phyloP scores from a whole-genome alignment of 352 stramenopile genomes.

The Phytophthora idaei region DNA sequence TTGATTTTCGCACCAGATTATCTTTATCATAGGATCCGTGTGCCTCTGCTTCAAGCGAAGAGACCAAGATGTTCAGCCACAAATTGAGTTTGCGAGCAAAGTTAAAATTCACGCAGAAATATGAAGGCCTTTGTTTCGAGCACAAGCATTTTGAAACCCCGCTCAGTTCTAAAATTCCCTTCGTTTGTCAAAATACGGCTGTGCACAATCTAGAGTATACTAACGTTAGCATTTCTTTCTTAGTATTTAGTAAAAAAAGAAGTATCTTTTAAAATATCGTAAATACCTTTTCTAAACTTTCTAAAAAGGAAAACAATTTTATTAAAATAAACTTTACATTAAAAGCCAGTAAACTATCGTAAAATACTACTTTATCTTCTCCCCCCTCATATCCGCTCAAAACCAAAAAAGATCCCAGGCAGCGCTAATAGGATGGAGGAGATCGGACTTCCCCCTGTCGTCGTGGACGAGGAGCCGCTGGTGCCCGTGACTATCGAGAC shows the following conservation, averaged over 20 bases:
- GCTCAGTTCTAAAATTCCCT: too few relatives aligned
- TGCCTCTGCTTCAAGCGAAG: conserved; percentile 78
- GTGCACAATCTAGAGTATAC: too few relatives aligned
- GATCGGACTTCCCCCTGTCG: conserved; percentile 49
- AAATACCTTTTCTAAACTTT: too few relatives aligned
- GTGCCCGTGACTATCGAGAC: conserved; percentile 59
- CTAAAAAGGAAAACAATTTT: too few relatives aligned
- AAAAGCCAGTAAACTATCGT: too few relatives aligned
- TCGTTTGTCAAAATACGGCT: too few relatives aligned
- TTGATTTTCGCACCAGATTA: conserved; percentile 33
- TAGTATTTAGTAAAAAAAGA: too few relatives aligned
- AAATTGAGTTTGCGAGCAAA: conserved; percentile 60
- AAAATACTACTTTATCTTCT: not conserved
- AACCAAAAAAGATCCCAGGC: conserved; percentile 12
- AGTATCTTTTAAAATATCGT: too few relatives aligned
- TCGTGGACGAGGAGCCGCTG: conserved; percentile 56
- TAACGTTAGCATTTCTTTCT: too few relatives aligned
- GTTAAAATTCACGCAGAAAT: conserved; percentile 53
- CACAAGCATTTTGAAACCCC: too few relatives aligned
- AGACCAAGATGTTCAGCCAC: conserved; percentile 71
- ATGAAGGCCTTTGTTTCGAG: conserved; percentile 5
- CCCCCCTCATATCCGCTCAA: not conserved
- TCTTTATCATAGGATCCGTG: conserved; percentile 52
- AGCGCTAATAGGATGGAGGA: conserved; percentile 50
- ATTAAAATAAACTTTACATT: not conserved